Evolutionary conservation across 345 rosid species (phyloP).

Genomic region (Syzygium jambos): DNA sequence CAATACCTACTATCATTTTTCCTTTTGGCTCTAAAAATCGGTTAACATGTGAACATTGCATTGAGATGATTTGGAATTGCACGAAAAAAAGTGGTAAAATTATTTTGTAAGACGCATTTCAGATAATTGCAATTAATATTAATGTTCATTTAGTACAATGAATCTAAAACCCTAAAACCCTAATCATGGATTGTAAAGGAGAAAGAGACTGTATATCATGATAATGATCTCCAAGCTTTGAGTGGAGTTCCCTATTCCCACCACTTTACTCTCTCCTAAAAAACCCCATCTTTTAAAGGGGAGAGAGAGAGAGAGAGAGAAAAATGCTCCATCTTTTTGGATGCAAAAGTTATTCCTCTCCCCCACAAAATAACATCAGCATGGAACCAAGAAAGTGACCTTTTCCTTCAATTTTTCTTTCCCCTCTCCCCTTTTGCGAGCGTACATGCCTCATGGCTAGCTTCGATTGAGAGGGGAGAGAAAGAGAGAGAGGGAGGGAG

Average conservation of each 20-base stretch:
- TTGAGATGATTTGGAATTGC: not conserved
- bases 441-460: conserved; percentile 16
- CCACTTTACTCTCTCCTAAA: conserved; percentile 22
- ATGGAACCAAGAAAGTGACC: conserved; percentile 22
- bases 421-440: conserved; percentile 20
- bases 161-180: not conserved
- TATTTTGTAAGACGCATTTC: not conserved
- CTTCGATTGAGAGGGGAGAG: not conserved
- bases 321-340: conserved; percentile 34
- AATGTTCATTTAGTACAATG: not conserved
- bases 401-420: conserved; percentile 4
- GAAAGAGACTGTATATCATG: not conserved
- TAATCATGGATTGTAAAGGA: not conserved
- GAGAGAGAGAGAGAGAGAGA: not conserved
- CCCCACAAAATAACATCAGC: conserved; percentile 27
- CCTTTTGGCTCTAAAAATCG: not conserved
- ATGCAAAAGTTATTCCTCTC: conserved; percentile 32
- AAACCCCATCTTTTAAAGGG: conserved; percentile 27
- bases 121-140: not conserved
- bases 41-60: not conserved
- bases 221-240: conserved; percentile 1
- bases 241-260: conserved; percentile 40
- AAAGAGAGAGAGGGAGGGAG: not conserved
- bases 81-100: not conserved
- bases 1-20: not conserved